Evolutionary conservation across 139 green algal species (phyloP).

Genomic region (Micractinium sp.): DNA sequence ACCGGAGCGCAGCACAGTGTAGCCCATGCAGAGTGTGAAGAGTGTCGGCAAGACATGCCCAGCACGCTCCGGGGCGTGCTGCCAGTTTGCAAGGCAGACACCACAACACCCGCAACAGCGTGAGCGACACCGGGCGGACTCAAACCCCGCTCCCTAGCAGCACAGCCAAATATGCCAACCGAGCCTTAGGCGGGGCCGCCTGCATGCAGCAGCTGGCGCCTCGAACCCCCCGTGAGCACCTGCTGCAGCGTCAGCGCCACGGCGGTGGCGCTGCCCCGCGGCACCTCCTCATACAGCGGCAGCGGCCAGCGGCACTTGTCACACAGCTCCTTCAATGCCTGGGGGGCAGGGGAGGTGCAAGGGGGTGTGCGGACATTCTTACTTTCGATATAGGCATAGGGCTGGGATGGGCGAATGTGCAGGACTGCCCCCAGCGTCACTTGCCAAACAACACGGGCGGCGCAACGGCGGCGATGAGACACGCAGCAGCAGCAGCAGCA

Average conservation of each 20-base stretch:
- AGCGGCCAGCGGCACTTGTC: slow-evolving; percentile 25
- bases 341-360: background rate
- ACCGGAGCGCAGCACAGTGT: background rate
- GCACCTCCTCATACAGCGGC: background rate
- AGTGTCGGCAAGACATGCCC: no score
- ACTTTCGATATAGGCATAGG: no score
- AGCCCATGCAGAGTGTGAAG: background rate
- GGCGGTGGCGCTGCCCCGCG: background rate
- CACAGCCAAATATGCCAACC: no score
- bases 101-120: background rate
- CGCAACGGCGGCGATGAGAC: no score
- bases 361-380: no score
- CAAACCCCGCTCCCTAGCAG: background rate
- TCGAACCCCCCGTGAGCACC: background rate
- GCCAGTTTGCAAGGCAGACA: no score
- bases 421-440: no score
- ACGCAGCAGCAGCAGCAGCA: no score
- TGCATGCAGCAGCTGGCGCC: no score
- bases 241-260: slow-evolving; percentile 1
- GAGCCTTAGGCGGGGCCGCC: background rate
- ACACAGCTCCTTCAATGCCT: slow-evolving; percentile 30
- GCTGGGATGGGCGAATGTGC: background rate
- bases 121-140: background rate
- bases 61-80: no score
- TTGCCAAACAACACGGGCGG: no score